Base-by-base conservation (phyloP, 805 yeast genomes). In the Phaffomyces thermotolerans region DNA sequence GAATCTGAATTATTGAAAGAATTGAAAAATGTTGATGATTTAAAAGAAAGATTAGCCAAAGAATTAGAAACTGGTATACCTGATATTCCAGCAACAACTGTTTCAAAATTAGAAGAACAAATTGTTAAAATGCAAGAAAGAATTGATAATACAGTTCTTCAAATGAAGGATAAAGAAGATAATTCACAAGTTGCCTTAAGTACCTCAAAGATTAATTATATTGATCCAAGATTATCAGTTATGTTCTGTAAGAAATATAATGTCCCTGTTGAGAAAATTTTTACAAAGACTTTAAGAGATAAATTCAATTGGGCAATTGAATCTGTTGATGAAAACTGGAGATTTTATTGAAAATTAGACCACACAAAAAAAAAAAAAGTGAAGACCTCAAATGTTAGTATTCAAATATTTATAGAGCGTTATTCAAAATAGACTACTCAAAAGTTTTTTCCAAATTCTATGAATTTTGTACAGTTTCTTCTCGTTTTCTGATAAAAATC, bases 221-320 rank as follows among this genome's bases (percentile, higher is more conserved):
- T 91, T 47, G 98, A 91, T 63, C 98, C 98, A 23, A 73, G 98
- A 51, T 68, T 91, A 53, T 80, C 95, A 0, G 96, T 88, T 22
- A 79, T 85, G 74, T 91, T 89, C 58, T 76, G 95, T 41, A 90
- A 89, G 63, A 85, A 80, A 64, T 88, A 68, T 59, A 72, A 78
- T 43, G 96, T 91, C 18, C 98, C 98, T 8, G 83, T 91, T 43
- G 97, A 91, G 63, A 90, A 86, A 64, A 70, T 91, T 35, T 89
- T 91, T 54, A 84, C 96, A 12, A 90, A 89, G 66, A 86, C 98
- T 0, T 68, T 91, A 43, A 70, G 97, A 48, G 96, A 90, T 36
- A 91, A 91, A 67, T 91, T 91, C 67, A 81, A 78, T 38, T 91
- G 98, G 98, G 98, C 98, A 27, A 83, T 91, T 42, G 95, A 90